A percentile compares a stretch with the other conserved stretches of the same genome.
These are phyloP conservation scores for Aaosphaeria pasadenensis DNA, from an alignment of 2,329 filamentous ascomycete genomes.

Conservation along the genomic window DNA sequence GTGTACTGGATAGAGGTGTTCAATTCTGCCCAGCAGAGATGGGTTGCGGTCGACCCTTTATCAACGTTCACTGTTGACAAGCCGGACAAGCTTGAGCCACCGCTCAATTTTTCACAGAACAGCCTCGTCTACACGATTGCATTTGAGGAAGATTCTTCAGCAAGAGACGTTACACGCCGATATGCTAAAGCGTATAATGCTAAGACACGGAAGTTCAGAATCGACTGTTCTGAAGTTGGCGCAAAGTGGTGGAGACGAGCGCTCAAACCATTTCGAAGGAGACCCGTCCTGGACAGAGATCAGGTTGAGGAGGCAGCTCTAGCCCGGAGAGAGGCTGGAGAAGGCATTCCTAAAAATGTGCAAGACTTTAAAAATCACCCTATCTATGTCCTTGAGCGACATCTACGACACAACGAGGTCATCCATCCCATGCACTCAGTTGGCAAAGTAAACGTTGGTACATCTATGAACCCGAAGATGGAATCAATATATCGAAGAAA, in stretches of 20 bases:
- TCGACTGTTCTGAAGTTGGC: constrained; percentile 64
- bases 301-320: constrained; percentile 81
- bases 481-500: constrained; percentile 79
- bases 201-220: constrained; percentile 78
- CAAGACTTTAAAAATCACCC: constrained; percentile 87
- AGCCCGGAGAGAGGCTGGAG: constrained; percentile 65
- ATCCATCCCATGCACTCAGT: constrained; percentile 69
- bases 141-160: constrained; percentile 76
- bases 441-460: constrained; percentile 72
- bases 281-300: constrained; percentile 59
- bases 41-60: constrained; percentile 83
- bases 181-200: constrained; percentile 88
- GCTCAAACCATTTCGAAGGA: constrained; percentile 44
- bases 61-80: constrained; percentile 79
- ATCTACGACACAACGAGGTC: constrained; percentile 80
- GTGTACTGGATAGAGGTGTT: constrained; percentile 95
- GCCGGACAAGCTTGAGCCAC: constrained; percentile 75
- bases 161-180: constrained; percentile 79
- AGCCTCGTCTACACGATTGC: constrained; percentile 78
- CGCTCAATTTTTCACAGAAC: constrained; percentile 73
- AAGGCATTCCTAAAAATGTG: constrained; percentile 80
- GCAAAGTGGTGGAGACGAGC: constrained; percentile 54
- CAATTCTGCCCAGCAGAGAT: constrained; percentile 82
- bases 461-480: constrained; percentile 54
- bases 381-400: constrained; percentile 70